Base-by-base conservation (phyloP, 768 basidiomycete genomes). In the Fomitopsis pulvina region DNA sequence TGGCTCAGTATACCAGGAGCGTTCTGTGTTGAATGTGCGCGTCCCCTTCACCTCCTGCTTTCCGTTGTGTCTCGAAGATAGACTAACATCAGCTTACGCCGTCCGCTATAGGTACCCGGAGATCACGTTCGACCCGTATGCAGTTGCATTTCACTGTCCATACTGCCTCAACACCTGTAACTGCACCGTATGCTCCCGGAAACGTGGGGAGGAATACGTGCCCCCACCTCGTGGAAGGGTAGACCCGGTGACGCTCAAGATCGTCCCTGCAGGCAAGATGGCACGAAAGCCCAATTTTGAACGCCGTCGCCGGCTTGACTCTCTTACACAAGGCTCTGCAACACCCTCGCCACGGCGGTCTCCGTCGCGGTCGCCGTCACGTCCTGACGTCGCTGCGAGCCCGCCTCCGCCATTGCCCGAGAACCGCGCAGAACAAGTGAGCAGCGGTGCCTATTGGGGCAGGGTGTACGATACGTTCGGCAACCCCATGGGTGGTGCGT, bases 161-260 rank as follows among this genome's bases (percentile, higher is more conserved):
- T 54, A 22, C 12, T 81, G 79, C 56, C 56, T 59, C 2, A 56
- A 64, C 10, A 70, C 53, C 10, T 82, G 80, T 61, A 77, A 73
- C 40, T 81, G 80, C 57, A 72, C 75, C 10, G 0, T 4, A 0
- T 80, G 79, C 55, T 66, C 71, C 12, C 53, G 60, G 24, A 68
- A 54, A 50, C 69, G 79, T 4, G 77, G 78, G 4, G 79, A 77
- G 45, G 54, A 59, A 10, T 79, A 77, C 50, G 49, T 77, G 9
- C 62, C 69, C 7, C 62, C 62, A 7, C 30, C 30, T 29, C 37
- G 45, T 42, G 29, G 40, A 40, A 48, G 46, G 34, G 38, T 50
- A 28, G 39, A 41, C 21, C 44, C 4, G 50, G 26, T 46, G 41
- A 2, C 42, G n/a, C 14, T 20, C 16, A 18, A 6, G 11, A 22